A percentile compares a stretch with the other conserved stretches of the same genome.
These are phyloP conservation scores for Lignosus rhinocerotis DNA, from an alignment of 1,284 basidiomycete genomes.

Conservation along the genomic window DNA sequence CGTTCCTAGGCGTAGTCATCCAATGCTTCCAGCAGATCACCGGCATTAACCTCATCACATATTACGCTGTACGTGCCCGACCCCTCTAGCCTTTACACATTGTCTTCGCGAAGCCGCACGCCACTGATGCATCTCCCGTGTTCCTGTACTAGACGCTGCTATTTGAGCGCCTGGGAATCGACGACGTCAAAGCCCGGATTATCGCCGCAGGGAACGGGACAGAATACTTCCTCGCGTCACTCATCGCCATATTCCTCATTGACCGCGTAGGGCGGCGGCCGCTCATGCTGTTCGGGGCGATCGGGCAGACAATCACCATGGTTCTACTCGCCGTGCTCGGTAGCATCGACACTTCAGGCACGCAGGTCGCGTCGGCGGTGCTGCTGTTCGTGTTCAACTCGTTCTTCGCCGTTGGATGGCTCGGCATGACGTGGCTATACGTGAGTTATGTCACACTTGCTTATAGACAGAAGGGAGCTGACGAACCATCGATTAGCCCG, in stretches of 20 bases:
- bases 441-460: slow-evolving; percentile 36
- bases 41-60: slow-evolving; percentile 64
- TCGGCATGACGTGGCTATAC: slow-evolving; percentile 73
- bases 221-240: slow-evolving; percentile 65
- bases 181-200: slow-evolving; percentile 61
- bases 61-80: slow-evolving; percentile 19
- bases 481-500: slow-evolving; percentile 42
- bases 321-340: slow-evolving; percentile 60
- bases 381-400: slow-evolving; percentile 72
- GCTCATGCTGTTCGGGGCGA: slow-evolving; percentile 70
- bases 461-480: not conserved
- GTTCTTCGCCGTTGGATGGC: slow-evolving; percentile 73
- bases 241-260: slow-evolving; percentile 58
- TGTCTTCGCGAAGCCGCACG: slow-evolving; percentile 1
- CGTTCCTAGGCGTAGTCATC: slow-evolving; percentile 55
- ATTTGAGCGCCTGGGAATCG: slow-evolving; percentile 61
- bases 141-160: slow-evolving; percentile 46
- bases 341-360: slow-evolving; percentile 44
- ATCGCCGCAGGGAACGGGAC: slow-evolving; percentile 72
- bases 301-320: slow-evolving; percentile 64
- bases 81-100: not conserved
- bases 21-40: slow-evolving; percentile 76
- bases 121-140: not conserved
- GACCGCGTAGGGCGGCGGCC: slow-evolving; percentile 64
- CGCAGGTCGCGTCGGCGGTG: slow-evolving; percentile 55